Evolutionary conservation across 2,329 filamentous ascomycete genomes (phyloP), one percentile per base, ranked within the genome.

Genomic region (Phyllosticta citribraziliensis): DNA sequence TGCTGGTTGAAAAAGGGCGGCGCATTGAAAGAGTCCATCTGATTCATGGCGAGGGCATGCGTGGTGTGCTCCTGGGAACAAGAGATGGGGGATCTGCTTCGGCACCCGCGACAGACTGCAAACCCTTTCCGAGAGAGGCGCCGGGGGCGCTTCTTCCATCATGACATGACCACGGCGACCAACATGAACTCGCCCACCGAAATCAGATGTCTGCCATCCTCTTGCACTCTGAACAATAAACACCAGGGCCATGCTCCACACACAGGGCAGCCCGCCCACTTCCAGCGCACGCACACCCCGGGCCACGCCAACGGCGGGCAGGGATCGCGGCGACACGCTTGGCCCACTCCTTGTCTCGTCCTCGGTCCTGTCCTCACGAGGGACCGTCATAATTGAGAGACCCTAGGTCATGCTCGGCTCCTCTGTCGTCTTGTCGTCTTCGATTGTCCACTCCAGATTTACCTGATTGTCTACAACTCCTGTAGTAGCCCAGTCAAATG

Each of bases 21-120:
- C 40, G 40, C 14, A 35, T 58, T 62, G 51, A 58, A 58, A 56
- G 55, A 62, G 56, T 62, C 60, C 60, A 62, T 62, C 40, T 62
- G 60, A 62, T 58, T 62, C 60, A 62, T 61, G 59, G 59, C 59
- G 52, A 55, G 54, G 59, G 56, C 56, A 52, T 54, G 59, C 54
- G 59, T 61, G 59, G 59, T 61, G 54, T 54, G 52, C 54, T 35
- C 47, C 54, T 57, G 55, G 59, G 59, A 40, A 61, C 56, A 54
- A 54, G 56, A 56, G 59, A 61, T 55, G 57, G 57, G 54, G 20
- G 59, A 61, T 61, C 59, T 61, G 52, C 59, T 52, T 51, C 52
- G 58, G 52, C 35, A 27, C 52, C 57, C 51, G 30, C 8, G 40
- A 52, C 57, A 50, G 55, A 40, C 30, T 24, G 25, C 47, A 47